Evolutionary conservation across 2,329 filamentous ascomycete genomes (phyloP), one percentile per base, ranked within the genome.

Genomic region (Sclerotinia minor): DNA sequence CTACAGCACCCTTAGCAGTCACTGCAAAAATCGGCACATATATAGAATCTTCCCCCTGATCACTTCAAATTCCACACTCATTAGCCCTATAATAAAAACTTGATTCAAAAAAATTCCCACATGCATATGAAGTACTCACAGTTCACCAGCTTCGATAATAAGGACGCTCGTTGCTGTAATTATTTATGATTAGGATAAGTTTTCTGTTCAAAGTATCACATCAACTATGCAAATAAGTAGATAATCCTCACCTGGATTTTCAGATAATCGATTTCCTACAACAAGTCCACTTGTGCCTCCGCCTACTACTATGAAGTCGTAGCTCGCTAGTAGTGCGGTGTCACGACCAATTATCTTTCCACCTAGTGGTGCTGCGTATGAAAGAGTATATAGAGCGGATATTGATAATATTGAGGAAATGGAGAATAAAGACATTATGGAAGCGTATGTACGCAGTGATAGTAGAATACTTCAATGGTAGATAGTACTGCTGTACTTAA

Each of bases 1-100:
- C 78, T n/a, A 50, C 19, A 2, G 60, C 58, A 13, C 65, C 65
- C 32, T 44, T 19, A 9, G 38, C 26, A 6, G 64, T 54, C 9
- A 24, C 24, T 21, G 50, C 49, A 5, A 55, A 21, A 35, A 67
- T 58, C 8, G 65, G 49, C 21, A 67, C 32, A 35, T 64, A 64
- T 52, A 64, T 67, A n/a, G 41, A 64, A 11, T 64, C 58, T 53
- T 67, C 58, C 26, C 59, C 65, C 38, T 67, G 58, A 29, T 67
- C 59, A 38, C 58, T 67, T 35, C 6, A 35, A 35, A 35, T 1
- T 35, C 32, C 21, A 49, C 3, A 32, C 15, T 26, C 7, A 24
- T 61, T 2, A 61, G 59, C 55, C 19, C 5, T 35, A 5, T 15
- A 32, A 32, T 21, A 26, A 17, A 38, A 17, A 9, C 11, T 45